Conservation (phyloP, 306 rosid genomes). For the Spatholobus suberectus region DNA sequence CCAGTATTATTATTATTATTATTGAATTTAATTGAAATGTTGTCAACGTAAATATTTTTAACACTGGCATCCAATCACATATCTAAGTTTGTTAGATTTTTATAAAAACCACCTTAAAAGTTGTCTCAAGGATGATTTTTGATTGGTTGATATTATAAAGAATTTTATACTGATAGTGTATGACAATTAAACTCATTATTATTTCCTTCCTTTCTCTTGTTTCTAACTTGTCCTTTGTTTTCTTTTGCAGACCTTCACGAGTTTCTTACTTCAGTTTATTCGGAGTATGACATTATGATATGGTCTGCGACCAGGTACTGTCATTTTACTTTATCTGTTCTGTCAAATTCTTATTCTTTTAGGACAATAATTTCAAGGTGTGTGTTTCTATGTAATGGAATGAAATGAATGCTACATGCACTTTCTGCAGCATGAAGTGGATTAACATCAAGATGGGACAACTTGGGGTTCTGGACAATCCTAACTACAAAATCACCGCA, state of each 20-base stretch:
- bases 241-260: constrained; percentile 84
- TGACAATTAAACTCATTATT: background rate
- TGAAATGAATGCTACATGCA: constrained; percentile 9
- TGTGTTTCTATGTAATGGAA: background rate
- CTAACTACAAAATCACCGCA: constrained; percentile 93
- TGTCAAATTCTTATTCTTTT: background rate
- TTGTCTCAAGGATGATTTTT: background rate
- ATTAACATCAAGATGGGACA: constrained; percentile 92
- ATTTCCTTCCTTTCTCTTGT: background rate
- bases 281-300: constrained; percentile 92
- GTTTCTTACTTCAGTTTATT: constrained; percentile 84
- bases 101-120: too few species aligned
- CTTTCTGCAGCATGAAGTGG: constrained; percentile 83
- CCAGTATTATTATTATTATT: background rate
- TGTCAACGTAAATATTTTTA: background rate
- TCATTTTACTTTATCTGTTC: constrained; percentile 7
- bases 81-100: background rate
- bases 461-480: constrained; percentile 91
- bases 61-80: background rate
- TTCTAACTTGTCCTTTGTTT: constrained; percentile 20
- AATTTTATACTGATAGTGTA: background rate
- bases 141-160: background rate
- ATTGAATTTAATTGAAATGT: background rate
- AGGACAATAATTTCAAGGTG: background rate
- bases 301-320: constrained; percentile 97